These are phyloP conservation scores for Kodamaea sp. DNA, from an alignment of 1,139 yeast genomes.

Conservation along the genomic window DNA sequence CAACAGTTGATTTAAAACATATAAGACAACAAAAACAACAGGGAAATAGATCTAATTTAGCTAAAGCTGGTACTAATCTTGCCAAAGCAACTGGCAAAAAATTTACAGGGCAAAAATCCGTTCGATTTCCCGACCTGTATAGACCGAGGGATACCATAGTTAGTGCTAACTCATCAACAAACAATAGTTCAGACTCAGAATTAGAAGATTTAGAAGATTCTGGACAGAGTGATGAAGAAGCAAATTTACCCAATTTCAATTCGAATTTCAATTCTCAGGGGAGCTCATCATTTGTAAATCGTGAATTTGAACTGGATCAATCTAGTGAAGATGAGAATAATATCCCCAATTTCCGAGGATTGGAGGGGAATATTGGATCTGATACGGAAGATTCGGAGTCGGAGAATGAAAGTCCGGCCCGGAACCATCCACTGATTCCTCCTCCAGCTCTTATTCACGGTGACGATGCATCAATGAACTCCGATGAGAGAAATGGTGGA, in stretches of 20 bases:
- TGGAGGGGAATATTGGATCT: constrained; percentile 3
- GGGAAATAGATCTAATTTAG: constrained; percentile 20
- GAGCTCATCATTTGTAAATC: neutral
- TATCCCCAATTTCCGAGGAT: neutral
- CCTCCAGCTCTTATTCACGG: constrained; percentile 3
- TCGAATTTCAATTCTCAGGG: constrained; percentile 13
- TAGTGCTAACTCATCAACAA: constrained; percentile 25
- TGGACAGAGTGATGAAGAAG: constrained; percentile 7
- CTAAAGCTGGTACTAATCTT: constrained; percentile 28
- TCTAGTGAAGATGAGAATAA: neutral
- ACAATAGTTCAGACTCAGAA: constrained; percentile 19
- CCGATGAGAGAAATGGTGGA: constrained; percentile 9
- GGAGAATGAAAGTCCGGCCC: constrained; percentile 8
- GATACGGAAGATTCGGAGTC: constrained; percentile 11
- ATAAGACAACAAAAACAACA: constrained; percentile 19
- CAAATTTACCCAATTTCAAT: constrained; percentile 18
- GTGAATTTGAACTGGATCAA: constrained; percentile 2
- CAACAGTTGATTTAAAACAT: constrained; percentile 24
- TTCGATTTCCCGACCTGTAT: constrained; percentile 31
- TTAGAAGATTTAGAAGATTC: constrained; percentile 5
- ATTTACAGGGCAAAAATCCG: constrained; percentile 19
- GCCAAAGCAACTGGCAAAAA: constrained; percentile 23
- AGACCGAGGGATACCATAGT: constrained; percentile 24
- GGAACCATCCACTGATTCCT: constrained; percentile 2
- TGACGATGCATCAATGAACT: neutral